Percentiles rank a stretch among this genome's conserved stretches.
These are phyloP conservation scores for Lodderomyces parapsilosis DNA, from an alignment of 1,139 yeast species.

Conservation along the genomic window DNA sequence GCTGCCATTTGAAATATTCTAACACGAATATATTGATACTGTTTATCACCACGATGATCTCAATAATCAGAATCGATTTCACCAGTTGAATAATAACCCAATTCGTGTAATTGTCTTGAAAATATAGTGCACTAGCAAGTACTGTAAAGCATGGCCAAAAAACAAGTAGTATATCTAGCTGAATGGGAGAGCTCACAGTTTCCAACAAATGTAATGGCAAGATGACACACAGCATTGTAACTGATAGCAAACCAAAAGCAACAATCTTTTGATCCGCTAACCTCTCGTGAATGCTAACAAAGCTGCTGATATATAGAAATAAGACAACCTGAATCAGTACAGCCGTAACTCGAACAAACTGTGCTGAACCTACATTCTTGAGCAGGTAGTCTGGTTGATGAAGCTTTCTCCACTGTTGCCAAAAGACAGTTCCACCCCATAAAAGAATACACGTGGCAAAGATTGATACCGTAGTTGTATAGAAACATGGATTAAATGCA, in stretches of 20 bases:
- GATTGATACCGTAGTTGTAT: constrained; percentile 16
- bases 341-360: constrained; percentile 27
- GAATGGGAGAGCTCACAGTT: constrained; percentile 28
- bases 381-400: constrained; percentile 24
- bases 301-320: constrained; percentile 19
- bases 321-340: constrained; percentile 28
- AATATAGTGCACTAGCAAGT: constrained; percentile 21
- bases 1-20: constrained; percentile 30
- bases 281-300: constrained; percentile 22
- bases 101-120: constrained; percentile 30
- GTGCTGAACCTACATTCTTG: constrained; percentile 20
- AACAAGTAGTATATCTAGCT: constrained; percentile 33
- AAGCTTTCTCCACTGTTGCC: constrained; percentile 19
- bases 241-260: constrained; percentile 20
- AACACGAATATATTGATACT: constrained; percentile 21
- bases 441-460: constrained; percentile 8
- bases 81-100: constrained; percentile 22
- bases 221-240: constrained; percentile 17
- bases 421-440: constrained; percentile 17
- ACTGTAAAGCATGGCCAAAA: constrained; percentile 41
- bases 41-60: constrained; percentile 19
- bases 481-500: constrained; percentile 59
- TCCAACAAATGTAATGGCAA: constrained; percentile 46
- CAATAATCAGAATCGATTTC: constrained; percentile 16
- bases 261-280: constrained; percentile 23